A percentile compares a stretch with the other conserved stretches of the same genome.
Conservation (phyloP, 2,329 filamentous ascomycete genomes). For the Dothiorella sarmentorum region DNA sequence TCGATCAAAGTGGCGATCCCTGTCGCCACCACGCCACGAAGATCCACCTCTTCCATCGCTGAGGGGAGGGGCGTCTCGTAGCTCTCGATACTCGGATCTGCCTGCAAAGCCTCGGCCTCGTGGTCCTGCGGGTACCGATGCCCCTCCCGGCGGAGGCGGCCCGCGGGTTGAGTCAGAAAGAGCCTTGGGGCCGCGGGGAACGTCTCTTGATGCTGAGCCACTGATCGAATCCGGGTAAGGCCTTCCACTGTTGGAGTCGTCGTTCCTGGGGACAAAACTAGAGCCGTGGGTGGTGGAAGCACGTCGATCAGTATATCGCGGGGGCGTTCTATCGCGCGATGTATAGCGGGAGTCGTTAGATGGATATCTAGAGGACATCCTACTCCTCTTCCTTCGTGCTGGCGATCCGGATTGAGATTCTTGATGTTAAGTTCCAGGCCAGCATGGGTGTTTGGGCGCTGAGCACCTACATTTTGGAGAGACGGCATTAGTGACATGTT, state of each 20-base stretch:
- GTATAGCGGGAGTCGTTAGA: constrained; percentile 25
- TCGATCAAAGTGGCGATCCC: constrained; percentile 50
- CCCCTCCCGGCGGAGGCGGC: constrained; percentile 31
- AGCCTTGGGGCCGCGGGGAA: constrained; percentile 78
- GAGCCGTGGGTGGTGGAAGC: constrained; percentile 61
- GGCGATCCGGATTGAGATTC: constrained; percentile 31
- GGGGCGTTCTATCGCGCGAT: constrained; percentile 43
- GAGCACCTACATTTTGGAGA: neutral
- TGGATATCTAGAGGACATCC: constrained; percentile 24
- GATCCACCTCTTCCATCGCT: constrained; percentile 60
- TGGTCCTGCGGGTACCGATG: constrained; percentile 43
- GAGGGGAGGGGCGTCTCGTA: constrained; percentile 57
- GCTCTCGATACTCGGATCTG: constrained; percentile 54
- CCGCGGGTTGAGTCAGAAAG: constrained; percentile 59
- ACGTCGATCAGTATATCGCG: constrained; percentile 66
- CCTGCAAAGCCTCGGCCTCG: constrained; percentile 62
- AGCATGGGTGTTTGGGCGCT: constrained; percentile 12
- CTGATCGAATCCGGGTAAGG: constrained; percentile 28
- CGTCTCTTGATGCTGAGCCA: constrained; percentile 49
- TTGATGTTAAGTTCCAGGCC: neutral
- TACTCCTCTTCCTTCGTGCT: constrained; percentile 25
- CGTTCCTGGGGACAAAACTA: constrained; percentile 50
- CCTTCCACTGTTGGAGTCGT: constrained; percentile 28
- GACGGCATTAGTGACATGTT: neutral
- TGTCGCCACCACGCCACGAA: constrained; percentile 50